Evolutionary conservation across 805 yeast species (phyloP).

Genomic region (Cyberlindnera japonica): DNA sequence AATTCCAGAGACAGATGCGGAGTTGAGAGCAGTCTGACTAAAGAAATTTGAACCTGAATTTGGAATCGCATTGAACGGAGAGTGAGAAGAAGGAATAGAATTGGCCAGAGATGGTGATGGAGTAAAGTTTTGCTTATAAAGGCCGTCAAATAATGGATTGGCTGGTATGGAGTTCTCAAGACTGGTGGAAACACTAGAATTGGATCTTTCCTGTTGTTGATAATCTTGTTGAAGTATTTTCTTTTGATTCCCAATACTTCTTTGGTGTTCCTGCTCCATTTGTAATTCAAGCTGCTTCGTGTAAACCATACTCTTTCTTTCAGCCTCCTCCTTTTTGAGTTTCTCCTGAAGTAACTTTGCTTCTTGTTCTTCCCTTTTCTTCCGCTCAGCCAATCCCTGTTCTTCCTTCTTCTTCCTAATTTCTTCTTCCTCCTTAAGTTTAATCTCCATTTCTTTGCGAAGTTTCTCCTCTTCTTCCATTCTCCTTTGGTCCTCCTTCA

Average conservation of each 20-base stretch:
- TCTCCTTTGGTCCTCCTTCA: conserved; percentile 38
- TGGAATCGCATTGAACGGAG: conserved; percentile 7
- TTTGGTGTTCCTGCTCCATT: not conserved
- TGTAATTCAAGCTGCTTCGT: not conserved
- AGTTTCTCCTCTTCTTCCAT: conserved; percentile 30
- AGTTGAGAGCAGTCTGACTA: not conserved
- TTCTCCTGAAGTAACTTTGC: conserved; percentile 4
- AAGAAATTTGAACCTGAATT: not conserved
- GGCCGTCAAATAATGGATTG: conserved; percentile 5
- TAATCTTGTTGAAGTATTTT: conserved; percentile 1
- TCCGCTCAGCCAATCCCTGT: not conserved
- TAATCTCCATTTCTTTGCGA: conserved; percentile 33
- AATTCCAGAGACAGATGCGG: conserved; percentile 3
- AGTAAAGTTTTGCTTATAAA: not conserved
- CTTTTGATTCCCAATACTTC: not conserved
- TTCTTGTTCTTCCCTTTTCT: conserved; percentile 6
- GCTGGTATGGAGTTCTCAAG: not conserved
- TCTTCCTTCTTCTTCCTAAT: not conserved
- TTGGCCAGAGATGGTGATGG: not conserved
- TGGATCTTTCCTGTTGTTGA: conserved; percentile 8
- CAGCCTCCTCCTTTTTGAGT: not conserved
- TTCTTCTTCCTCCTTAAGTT: conserved; percentile 11
- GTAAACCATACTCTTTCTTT: not conserved
- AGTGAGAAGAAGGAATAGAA: not conserved
- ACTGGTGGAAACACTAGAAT: conserved; percentile 5